Percentiles rank a stretch among this genome's conserved stretches.
These are phyloP conservation scores for Firmiana major DNA, from an alignment of 345 rosid genomes.

Conservation along the genomic window DNA sequence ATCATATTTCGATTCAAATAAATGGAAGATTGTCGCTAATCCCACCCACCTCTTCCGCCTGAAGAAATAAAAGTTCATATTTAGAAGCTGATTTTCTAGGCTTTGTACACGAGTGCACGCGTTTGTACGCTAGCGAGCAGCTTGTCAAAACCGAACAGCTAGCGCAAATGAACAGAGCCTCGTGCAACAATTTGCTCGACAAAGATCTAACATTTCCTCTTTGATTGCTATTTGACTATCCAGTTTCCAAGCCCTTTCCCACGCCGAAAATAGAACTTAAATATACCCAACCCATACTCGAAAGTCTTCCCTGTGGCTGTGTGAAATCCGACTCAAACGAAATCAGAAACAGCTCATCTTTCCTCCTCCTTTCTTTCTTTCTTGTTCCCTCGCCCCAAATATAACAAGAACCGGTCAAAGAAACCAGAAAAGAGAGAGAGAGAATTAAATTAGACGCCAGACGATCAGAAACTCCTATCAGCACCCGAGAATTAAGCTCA, in stretches of 20 bases:
- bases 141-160: neutral
- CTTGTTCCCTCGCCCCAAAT: neutral
- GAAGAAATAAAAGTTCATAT: no score
- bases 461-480: neutral
- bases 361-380: neutral
- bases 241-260: neutral
- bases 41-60: neutral
- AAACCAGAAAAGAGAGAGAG: neutral
- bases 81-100: no score
- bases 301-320: neutral
- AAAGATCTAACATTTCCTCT: neutral
- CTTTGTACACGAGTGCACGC: neutral
- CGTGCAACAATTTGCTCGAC: neutral
- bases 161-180: neutral
- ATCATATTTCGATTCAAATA: no score
- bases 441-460: neutral
- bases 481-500: neutral
- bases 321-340: neutral
- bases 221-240: neutral
- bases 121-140: neutral
- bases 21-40: neutral
- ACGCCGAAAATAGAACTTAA: neutral
- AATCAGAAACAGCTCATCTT: neutral
- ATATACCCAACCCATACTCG: neutral
- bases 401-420: conserved; percentile 13